Conservation (phyloP, 352 stramenopile genomes). For the Pythium coloratum region DNA sequence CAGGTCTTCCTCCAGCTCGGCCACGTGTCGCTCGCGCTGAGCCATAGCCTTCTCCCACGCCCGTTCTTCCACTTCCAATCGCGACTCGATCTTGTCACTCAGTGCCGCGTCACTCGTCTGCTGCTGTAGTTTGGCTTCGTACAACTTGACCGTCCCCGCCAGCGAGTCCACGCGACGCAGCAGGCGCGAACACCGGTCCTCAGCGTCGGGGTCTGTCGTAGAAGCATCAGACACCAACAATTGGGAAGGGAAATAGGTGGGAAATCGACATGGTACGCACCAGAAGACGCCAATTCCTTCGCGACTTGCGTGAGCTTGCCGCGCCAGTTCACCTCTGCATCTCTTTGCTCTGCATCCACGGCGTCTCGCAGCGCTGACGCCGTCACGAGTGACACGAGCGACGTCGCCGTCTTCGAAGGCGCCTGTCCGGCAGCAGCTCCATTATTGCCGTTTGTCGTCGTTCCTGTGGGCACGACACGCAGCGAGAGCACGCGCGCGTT, state of each 20-base stretch:
- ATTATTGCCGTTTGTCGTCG: background rate
- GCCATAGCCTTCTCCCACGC: slow-evolving; percentile 68
- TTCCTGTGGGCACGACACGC: slow-evolving; percentile 5
- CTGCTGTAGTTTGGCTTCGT: slow-evolving; percentile 34
- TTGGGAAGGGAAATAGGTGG: no score
- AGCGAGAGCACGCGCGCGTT: slow-evolving; percentile 6
- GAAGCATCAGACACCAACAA: no score
- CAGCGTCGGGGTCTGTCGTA: slow-evolving; percentile 6
- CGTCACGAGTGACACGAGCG: slow-evolving; percentile 21
- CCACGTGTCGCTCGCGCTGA: slow-evolving; percentile 41
- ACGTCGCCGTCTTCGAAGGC: background rate
- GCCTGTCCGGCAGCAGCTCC: background rate
- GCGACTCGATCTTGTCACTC: slow-evolving; percentile 55
- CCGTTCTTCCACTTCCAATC: slow-evolving; percentile 54
- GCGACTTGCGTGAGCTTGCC: slow-evolving; percentile 13
- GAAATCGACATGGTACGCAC: background rate
- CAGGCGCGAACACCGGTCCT: slow-evolving; percentile 30
- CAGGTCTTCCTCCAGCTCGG: slow-evolving; percentile 54
- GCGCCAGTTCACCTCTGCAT: slow-evolving; percentile 11
- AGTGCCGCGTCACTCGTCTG: slow-evolving; percentile 43
- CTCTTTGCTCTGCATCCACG: background rate
- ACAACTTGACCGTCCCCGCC: slow-evolving; percentile 34
- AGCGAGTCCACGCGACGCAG: slow-evolving; percentile 44
- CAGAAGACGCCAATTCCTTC: slow-evolving; percentile 8
- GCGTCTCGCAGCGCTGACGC: slow-evolving; percentile 9